Base-by-base conservation (phyloP, 768 basidiomycete genomes). In the Auricularia sp. region DNA sequence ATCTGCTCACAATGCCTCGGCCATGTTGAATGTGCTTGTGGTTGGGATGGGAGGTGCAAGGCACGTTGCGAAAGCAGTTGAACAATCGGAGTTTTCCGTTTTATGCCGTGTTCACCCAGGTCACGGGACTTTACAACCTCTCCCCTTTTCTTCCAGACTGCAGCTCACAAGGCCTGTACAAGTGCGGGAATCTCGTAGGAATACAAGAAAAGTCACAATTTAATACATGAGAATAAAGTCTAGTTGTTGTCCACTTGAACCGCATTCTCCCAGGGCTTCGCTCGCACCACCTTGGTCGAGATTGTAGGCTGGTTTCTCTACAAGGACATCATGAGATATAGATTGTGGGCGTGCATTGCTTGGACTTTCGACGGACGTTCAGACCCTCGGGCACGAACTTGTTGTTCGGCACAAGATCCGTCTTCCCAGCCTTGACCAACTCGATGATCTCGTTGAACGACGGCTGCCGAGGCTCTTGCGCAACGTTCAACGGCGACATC, bases 361-460 rank as follows among this genome's bases (percentile, higher is more conserved):
- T 12, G 21, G 21, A 62, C 33, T 12, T 18, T 10, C 39, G 29
- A 66, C 83, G 67, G 70, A 89, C 90, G 74, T 86, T 88, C 42
- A 91, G 68, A 2, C 71, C 75, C n/a, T 86, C 79, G 0, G 87
- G 84, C 56, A 92, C 89, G 63, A 79, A 66, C 68, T 85, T 88
- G 71, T 91, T 92, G 69, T 91, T 88, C 1, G 90, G 90, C 43
- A 92, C 90, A 71, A 85, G 75, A 67, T 89, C 87, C 3, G 83
- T 81, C 67, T 80, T 83, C 18, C 89, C 90, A 21, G 86, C 77
- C 68, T 88, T 83, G 65, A 92, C 88, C 65, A 92, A 76, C 42
- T 79, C 78, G 69, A 88, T 83, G 62, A 92, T 74, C 72, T 91
- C 85, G 1, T 82, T 77, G 67, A 92, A 87, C 0, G 83, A 83